Base-by-base conservation (phyloP, 176 grass and related monocot genomes). In the Microstegium vimineum region DNA sequence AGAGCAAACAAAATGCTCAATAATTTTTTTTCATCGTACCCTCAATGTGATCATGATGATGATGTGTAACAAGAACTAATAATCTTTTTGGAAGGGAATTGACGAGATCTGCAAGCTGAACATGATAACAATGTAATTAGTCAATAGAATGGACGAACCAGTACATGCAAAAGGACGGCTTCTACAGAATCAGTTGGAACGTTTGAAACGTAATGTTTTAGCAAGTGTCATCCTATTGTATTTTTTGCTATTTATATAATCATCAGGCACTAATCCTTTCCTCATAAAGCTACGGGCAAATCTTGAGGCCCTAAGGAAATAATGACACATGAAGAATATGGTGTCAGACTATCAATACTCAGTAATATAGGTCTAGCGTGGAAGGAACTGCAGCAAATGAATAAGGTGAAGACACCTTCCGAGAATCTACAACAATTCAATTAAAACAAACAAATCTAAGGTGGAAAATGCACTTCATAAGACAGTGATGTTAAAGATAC, bases 31-130 rank as follows among this genome's bases (percentile, higher is more conserved):
- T 47, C 45, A 49, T 64, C 90, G 30, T 98, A 98, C 92, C 96
- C 68, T 98, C 87, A 23, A 93, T 64, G 69, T 98, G 96, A 88
- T 98, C 93, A 78, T 86, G 63, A 70, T 98, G 96, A 86, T 98
- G 96, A 91, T 95, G 96, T 34, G 93, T 98, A 80, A 98, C 89
- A 87, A 98, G 92, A 30, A 98, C 85, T 54, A 98, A 9, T 77
- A 98, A 91, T 85, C 90, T 95, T 89, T 84, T 90, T 60, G 96
- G 96, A 73, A 98, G 89, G 68, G 80, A 86, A 78, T 90, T 60
- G 52, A 95, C 68, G 61, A 98, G 84, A 84, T 93, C 96, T 91
- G 88, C 90, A 74, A 98, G 82, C 95, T 98, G 87, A 82, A 92
- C 22, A 94, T 71, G 51, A 75, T 20, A 78, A 65, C 20, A 31